Evolutionary conservation across 2,329 filamentous ascomycete species (phyloP).

Genomic region (Lachnellula subtilissima): DNA sequence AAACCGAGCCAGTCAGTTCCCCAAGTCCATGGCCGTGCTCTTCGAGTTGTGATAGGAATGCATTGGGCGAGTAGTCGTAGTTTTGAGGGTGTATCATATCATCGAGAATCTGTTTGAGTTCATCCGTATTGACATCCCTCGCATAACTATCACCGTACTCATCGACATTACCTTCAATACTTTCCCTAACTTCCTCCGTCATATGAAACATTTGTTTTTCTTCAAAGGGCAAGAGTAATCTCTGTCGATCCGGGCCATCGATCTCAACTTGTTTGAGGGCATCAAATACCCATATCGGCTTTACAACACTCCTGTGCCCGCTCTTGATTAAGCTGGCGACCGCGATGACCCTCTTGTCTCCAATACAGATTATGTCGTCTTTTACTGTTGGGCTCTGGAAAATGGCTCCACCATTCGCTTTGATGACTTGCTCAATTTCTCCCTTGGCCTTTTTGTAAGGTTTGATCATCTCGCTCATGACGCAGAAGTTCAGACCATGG

Average conservation of each 20-base stretch:
- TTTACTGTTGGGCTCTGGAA: conserved; percentile 66
- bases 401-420: conserved; percentile 74
- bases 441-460: conserved; percentile 71
- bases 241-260: conserved; percentile 43
- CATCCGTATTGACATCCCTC: conserved; percentile 59
- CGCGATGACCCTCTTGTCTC: conserved; percentile 75
- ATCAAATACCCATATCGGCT: conserved; percentile 78
- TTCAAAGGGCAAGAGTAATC: conserved; percentile 58
- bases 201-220: conserved; percentile 68
- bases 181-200: conserved; percentile 48
- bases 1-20: conserved; percentile 47
- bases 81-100: conserved; percentile 44
- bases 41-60: conserved; percentile 52
- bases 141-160: conserved; percentile 78
- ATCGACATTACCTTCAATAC: conserved; percentile 63
- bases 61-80: conserved; percentile 40
- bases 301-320: conserved; percentile 66
- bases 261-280: conserved; percentile 48
- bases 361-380: conserved; percentile 64
- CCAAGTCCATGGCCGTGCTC: conserved; percentile 50
- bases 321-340: conserved; percentile 77
- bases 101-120: conserved; percentile 51
- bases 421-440: conserved; percentile 76
- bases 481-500: conserved; percentile 71
- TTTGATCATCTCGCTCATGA: conserved; percentile 69